Conservation (phyloP, 768 basidiomycete genomes). For the Agrocybe pediades region DNA sequence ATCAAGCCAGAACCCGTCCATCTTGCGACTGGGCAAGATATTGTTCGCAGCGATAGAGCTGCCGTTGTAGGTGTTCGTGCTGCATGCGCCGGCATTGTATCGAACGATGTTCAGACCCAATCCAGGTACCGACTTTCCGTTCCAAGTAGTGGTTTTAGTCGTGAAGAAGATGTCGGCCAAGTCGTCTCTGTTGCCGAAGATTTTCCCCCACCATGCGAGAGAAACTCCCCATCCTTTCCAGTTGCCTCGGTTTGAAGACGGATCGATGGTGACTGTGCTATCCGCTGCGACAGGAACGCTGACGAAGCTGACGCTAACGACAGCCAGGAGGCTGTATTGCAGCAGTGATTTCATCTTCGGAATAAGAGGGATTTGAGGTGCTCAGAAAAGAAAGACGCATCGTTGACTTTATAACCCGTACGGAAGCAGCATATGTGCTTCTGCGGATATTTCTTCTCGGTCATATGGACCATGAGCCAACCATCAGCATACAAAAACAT, state of each 20-base stretch:
- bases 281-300: conserved; percentile 8
- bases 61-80: conserved; percentile 15
- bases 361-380: no score
- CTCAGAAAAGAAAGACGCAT: no score
- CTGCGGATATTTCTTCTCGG: no score
- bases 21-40: conserved; percentile 13
- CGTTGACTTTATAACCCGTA: no score
- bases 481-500: no score
- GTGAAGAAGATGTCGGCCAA: conserved; percentile 19
- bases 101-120: conserved; percentile 17
- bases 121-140: conserved; percentile 11
- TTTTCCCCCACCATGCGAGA: conserved; percentile 20
- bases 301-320: conserved; percentile 1
- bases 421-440: no score
- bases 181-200: conserved; percentile 14
- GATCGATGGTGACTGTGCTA: conserved; percentile 12
- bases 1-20: conserved; percentile 17
- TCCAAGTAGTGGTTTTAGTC: conserved; percentile 6
- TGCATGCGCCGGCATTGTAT: conserved; percentile 17
- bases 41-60: conserved; percentile 14
- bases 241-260: conserved; percentile 14
- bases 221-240: conserved; percentile 21
- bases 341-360: conserved; percentile 1
- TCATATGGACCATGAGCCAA: no score
- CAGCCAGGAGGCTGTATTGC: conserved; percentile 2